Percentiles rank a stretch among this genome's conserved stretches.
Evolutionary conservation across 768 basidiomycete species (phyloP).

Genomic region (Tricholoma sp.): DNA sequence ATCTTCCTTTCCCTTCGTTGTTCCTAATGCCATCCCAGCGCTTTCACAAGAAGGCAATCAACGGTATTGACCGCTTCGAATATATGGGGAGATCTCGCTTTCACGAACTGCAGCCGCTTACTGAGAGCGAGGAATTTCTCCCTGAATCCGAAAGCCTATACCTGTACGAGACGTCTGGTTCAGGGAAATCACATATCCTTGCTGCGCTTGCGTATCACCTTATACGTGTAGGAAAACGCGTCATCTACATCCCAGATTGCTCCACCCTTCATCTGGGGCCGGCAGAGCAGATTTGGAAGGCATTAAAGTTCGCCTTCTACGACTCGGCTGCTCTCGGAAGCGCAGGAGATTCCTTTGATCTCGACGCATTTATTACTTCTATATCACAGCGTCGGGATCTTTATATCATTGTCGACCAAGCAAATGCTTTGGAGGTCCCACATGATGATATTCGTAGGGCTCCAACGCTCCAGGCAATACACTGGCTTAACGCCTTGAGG

Average conservation of each 20-base stretch:
- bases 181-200: not conserved
- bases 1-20: slow-evolving; percentile 11
- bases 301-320: too few species aligned
- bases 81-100: not conserved
- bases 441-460: too few species aligned
- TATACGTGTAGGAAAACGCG: not conserved
- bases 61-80: slow-evolving; percentile 6
- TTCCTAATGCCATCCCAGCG: slow-evolving; percentile 7
- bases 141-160: not conserved
- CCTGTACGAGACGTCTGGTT: not conserved
- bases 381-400: too few species aligned
- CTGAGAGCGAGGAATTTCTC: not conserved
- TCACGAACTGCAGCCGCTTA: not conserved
- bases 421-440: too few species aligned
- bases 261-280: too few species aligned
- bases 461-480: too few species aligned
- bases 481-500: too few species aligned
- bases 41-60: slow-evolving; percentile 3
- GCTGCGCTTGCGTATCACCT: not conserved
- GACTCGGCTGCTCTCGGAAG: too few species aligned
- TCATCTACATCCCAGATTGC: not conserved
- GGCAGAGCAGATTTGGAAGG: too few species aligned
- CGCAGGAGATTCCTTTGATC: too few species aligned
- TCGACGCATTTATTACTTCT: too few species aligned
- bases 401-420: too few species aligned